Evolutionary conservation across 352 stramenopile species (phyloP), one percentile per base, ranked within the genome.

Genomic region (Pythium scleroteichum): DNA sequence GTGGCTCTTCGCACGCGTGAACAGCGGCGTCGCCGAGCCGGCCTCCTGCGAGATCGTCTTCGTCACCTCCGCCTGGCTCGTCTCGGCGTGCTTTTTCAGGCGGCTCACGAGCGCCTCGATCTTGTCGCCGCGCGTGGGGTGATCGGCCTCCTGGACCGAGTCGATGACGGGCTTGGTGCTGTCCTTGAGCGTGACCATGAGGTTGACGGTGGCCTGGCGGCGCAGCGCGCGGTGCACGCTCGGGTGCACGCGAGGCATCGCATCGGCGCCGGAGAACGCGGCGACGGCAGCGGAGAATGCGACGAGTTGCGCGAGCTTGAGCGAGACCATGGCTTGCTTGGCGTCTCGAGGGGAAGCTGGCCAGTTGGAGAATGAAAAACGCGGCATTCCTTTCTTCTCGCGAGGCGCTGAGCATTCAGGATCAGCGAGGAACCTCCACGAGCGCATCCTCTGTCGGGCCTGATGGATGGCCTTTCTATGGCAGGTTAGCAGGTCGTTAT

Each of bases 111-210:
- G 53, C 22, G 17, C 44, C 2, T 41, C 22, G 32, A 77, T 68
- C 23, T 59, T 56, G 19, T 45, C 65, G n/a, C 42, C 48, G 19
- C 62, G 66, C 9, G 65, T 59, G 4, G 49, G 24, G 39, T 39
- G 66, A 27, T 40, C 44, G 2, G 41, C 56, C 27, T 69, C 59
- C 39, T 69, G 45, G 44, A 77, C 44, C 19, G 53, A 38, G 22
- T 39, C 48, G 7, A 33, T 20, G 7, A 17, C n/a, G 5, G n/a
- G 26, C 23, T 54, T 53, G 27, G 54, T 68, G 45, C 40, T 61
- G 20, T 71, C 27, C 53, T 72, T 61, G 20, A 80, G 42, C 6
- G 54, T 66, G 3, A 77, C 57, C 22, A 80, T 68, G 57, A 80
- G 57, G 61, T 80, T 66, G 19, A 77, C 66, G n/a, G 47, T 62